Percentiles rank a stretch among this genome's conserved stretches.
Conservation (phyloP, 768 basidiomycete species). For the Termitomyces sp. region DNA sequence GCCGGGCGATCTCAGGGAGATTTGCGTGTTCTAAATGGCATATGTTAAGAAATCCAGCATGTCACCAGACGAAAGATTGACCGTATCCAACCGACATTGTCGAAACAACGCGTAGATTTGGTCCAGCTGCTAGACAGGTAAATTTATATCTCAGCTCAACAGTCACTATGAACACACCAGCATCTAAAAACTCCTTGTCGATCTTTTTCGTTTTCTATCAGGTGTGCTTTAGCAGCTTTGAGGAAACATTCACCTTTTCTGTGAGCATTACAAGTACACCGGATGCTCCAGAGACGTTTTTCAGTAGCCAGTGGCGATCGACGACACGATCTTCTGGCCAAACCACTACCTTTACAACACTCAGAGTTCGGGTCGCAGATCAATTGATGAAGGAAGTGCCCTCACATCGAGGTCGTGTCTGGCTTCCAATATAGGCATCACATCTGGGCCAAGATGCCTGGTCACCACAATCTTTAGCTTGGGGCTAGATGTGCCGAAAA, state of each 20-base stretch:
- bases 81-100: constrained; percentile 93
- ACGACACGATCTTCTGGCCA: constrained; percentile 52
- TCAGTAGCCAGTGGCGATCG: constrained; percentile 65
- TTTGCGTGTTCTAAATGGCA: constrained; percentile 70
- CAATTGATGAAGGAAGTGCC: constrained; percentile 15
- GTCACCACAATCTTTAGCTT: constrained; percentile 48
- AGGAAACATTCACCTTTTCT: constrained; percentile 53
- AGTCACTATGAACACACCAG: constrained; percentile 27
- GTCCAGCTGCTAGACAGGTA: constrained; percentile 50
- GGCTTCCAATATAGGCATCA: constrained; percentile 51
- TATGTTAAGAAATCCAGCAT: not conserved
- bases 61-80: constrained; percentile 22
- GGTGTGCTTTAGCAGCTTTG: not conserved
- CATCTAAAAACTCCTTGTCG: constrained; percentile 65
- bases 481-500: not conserved
- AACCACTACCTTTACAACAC: constrained; percentile 11
- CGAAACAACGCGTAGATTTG: constrained; percentile 74
- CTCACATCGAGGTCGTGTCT: constrained; percentile 51
- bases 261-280: constrained; percentile 63
- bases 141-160: not conserved
- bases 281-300: constrained; percentile 60
- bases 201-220: constrained; percentile 38
- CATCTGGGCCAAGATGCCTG: constrained; percentile 57
- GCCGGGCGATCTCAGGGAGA: constrained; percentile 49
- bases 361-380: constrained; percentile 16